Evolutionary conservation across 345 rosid species (phyloP).

Genomic region (Rhodomyrtus tomentosa): DNA sequence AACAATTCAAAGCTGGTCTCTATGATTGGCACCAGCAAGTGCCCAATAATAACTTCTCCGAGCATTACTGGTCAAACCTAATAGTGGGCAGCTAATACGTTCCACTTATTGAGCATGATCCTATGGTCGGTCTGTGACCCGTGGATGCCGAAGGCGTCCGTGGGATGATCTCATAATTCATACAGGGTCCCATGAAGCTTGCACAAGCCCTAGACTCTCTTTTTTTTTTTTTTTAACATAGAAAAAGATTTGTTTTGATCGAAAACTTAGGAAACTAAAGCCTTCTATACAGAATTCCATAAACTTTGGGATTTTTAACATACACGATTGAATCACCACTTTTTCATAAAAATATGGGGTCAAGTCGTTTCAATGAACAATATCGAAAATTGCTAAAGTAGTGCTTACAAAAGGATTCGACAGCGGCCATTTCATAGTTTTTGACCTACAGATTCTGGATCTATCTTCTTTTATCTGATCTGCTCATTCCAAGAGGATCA

Average conservation of each 20-base stretch:
- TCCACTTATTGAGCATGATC: not conserved
- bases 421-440: not conserved
- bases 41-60: not conserved
- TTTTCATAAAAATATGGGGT: not conserved
- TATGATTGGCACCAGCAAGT: not conserved
- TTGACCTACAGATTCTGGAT: not conserved
- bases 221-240: not conserved
- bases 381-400: not conserved
- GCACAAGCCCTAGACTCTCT: not conserved
- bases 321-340: not conserved
- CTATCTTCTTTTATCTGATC: not conserved
- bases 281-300: too few species aligned
- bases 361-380: not conserved
- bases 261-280: not conserved
- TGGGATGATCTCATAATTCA: not conserved
- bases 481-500: not conserved
- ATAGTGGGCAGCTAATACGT: not conserved
- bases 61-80: too few species aligned
- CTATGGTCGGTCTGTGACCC: not conserved
- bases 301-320: too few species aligned
- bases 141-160: not conserved
- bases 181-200: not conserved
- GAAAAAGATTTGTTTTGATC: too few species aligned
- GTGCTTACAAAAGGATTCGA: not conserved
- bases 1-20: not conserved